Base-by-base conservation (phyloP, 164 flowering plant species). In the Berberis vulgaris region DNA sequence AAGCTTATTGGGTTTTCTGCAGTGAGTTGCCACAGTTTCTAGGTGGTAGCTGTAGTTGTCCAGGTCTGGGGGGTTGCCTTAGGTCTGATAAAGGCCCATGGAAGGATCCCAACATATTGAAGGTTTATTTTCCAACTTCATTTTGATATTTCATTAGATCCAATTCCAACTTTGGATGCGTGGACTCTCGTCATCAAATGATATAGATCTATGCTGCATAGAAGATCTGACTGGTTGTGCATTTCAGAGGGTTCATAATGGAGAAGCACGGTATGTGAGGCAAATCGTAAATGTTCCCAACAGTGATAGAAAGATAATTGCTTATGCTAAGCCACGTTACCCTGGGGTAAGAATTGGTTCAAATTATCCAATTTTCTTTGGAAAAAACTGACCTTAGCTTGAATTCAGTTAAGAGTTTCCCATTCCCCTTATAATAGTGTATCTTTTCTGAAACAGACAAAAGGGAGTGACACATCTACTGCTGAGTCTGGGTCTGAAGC, bases 401-500 rank as follows among this genome's bases (percentile, higher is more conserved):
- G 11, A 52, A 62, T 59, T 49, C 57, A 26, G 6, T 57, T 63
- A 7, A 42, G 63, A 42, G 57, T 49, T 44, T 2, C 45, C 57
- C 39, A 6, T 61, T 46, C 26, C 13, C 40, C 2, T 46, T 60
- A 49, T 43, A 7, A 41, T 52, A 56, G 43, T 45, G 41, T 69
- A 43, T 8, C 26, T 46, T 54, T 47, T 69, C 62, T 74, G 45
- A 43, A 54, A 59, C 85, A 86, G 93, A 39, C 90, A 26, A 88
- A 79, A 75, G 87, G 94, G 45, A 87, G 98, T 77, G 97, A 90
- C 66, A 83, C 89, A 67, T 93, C 98, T 52, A 87, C 98, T 59
- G 98, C 94, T 13, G 97, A 93, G 74, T 90, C 96, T 9, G 96
- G 98, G 46, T 93, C 97, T 64, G 97, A 93, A 79, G 94, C 95